A percentile compares a stretch with the other conserved stretches of the same genome.
These are phyloP conservation scores for Macroventuria anomochaeta DNA, from an alignment of 2,329 filamentous ascomycete species.

Conservation along the genomic window DNA sequence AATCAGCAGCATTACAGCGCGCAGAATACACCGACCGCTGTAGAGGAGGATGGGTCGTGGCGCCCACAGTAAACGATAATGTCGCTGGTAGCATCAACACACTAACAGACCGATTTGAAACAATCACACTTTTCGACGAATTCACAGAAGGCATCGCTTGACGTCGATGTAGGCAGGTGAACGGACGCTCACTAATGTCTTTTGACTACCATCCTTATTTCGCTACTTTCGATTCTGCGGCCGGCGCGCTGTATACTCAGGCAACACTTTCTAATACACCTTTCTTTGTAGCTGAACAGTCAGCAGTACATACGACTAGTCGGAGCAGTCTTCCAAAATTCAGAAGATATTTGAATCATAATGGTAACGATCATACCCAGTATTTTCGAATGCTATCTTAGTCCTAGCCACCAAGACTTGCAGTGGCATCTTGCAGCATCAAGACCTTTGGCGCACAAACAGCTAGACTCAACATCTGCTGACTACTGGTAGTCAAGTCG, in stretches of 20 bases:
- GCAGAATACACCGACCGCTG: neutral
- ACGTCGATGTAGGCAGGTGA: neutral
- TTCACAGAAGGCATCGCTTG: conserved; percentile 21
- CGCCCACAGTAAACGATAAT: conserved; percentile 6
- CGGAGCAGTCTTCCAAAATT: neutral
- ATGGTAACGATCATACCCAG: no score
- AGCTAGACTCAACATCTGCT: no score
- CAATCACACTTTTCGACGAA: conserved; percentile 21
- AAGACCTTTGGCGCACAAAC: no score
- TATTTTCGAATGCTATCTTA: no score
- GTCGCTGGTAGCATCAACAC: conserved; percentile 9
- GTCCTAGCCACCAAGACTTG: no score
- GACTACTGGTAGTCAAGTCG: no score
- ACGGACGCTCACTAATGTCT: neutral
- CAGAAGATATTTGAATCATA: neutral
- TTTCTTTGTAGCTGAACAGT: neutral
- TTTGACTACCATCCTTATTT: neutral
- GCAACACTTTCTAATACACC: conserved; percentile 11
- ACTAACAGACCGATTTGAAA: conserved; percentile 15
- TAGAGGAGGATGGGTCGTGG: conserved; percentile 17
- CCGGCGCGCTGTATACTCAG: conserved; percentile 3
- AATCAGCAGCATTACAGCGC: conserved; percentile 4
- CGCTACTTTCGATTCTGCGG: neutral
- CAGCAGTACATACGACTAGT: neutral
- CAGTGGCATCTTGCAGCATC: no score